These are phyloP conservation scores for Aureobasidium vineae DNA, from an alignment of 2,329 filamentous ascomycete genomes.

Conservation along the genomic window DNA sequence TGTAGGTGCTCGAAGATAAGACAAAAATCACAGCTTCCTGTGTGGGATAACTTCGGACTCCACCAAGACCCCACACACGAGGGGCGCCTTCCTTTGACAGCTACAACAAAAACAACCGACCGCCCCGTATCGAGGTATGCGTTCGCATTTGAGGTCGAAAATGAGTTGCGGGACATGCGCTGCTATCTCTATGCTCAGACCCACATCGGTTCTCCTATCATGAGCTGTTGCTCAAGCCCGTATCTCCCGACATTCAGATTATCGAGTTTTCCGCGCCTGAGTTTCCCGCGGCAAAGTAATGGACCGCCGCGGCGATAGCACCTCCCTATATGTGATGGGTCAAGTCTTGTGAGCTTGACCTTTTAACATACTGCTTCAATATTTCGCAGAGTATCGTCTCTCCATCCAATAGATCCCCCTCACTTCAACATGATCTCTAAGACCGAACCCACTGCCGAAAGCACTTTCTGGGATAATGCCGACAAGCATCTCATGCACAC, in stretches of 20 bases:
- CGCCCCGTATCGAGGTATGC: too few relatives aligned
- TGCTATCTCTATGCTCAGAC: background rate
- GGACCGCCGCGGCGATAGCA: background rate
- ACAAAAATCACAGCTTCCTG: background rate
- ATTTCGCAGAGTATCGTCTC: background rate
- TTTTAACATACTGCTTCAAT: background rate
- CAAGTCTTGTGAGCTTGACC: background rate
- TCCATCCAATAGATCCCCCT: too few relatives aligned
- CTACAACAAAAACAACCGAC: background rate
- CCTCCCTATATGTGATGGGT: background rate
- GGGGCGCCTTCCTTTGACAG: background rate
- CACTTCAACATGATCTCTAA: background rate
- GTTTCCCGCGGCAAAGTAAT: background rate
- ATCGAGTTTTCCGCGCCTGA: background rate
- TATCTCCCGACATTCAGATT: too few relatives aligned
- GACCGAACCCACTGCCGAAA: background rate
- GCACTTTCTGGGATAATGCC: conserved; percentile 19
- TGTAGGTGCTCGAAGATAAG: background rate
- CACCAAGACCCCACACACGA: background rate
- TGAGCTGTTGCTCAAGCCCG: too few relatives aligned
- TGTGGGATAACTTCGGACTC: background rate
- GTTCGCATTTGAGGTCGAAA: background rate
- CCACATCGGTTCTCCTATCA: too few relatives aligned
- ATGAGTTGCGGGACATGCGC: background rate
- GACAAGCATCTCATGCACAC: conserved; percentile 44